A percentile compares a stretch with the other conserved stretches of the same genome.
Conservation (phyloP, 768 basidiomycete genomes). For the Kwoniella heveanensis region DNA sequence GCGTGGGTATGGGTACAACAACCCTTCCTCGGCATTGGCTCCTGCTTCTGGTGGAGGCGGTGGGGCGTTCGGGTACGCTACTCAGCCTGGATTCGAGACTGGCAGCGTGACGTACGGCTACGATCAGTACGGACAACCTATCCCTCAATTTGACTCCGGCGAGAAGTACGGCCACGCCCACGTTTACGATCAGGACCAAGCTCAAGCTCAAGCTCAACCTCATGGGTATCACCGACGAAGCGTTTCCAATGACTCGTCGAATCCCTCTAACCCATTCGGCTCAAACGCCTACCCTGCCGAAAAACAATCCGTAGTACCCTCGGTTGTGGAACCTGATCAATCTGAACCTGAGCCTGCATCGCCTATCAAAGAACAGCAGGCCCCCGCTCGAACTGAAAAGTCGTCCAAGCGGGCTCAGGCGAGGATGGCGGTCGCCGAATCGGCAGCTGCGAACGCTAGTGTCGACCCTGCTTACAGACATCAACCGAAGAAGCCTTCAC, state of each 20-base stretch:
- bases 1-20: slow-evolving; percentile 21
- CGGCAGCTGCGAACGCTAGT: slow-evolving; percentile 35
- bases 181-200: neutral
- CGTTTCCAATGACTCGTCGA: slow-evolving; percentile 7
- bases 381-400: slow-evolving; percentile 11
- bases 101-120: slow-evolving; percentile 1
- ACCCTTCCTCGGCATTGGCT: slow-evolving; percentile 5
- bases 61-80: slow-evolving; percentile 14
- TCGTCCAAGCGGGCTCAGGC: slow-evolving; percentile 25
- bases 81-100: slow-evolving; percentile 14
- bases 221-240: slow-evolving; percentile 4
- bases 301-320: neutral
- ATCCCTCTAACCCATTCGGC: slow-evolving; percentile 13
- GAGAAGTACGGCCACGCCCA: neutral
- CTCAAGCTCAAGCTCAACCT: too few species aligned
- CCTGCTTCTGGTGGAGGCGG: neutral
- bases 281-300: slow-evolving; percentile 8
- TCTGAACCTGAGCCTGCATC: neutral
- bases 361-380: slow-evolving; percentile 8
- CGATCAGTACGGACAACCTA: slow-evolving; percentile 24
- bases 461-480: slow-evolving; percentile 37
- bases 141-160: neutral
- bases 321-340: neutral
- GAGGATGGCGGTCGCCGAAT: slow-evolving; percentile 41
- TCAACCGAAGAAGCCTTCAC: slow-evolving; percentile 45